phyloP scores from a whole-genome alignment of 2,329 filamentous ascomycete genomes.

The Trichoderma harzianum region DNA sequence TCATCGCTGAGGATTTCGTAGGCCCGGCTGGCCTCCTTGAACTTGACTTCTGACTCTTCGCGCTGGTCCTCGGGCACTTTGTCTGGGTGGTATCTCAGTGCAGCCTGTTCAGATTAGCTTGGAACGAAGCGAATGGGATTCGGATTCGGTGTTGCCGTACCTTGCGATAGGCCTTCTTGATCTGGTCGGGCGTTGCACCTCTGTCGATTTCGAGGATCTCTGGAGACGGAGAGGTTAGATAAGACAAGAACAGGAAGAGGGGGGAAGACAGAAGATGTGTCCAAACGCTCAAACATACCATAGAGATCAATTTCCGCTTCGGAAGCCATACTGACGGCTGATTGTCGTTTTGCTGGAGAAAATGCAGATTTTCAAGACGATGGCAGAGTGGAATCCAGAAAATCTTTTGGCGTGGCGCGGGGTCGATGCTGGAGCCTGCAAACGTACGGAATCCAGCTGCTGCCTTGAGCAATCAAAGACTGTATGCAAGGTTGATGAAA shows the following conservation, averaged over 20 bases:
- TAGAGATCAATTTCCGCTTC: slow-evolving; percentile 58
- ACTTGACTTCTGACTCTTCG: slow-evolving; percentile 80
- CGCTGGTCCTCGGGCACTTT: slow-evolving; percentile 87
- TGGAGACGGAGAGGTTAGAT: slow-evolving; percentile 35
- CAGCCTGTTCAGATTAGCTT: slow-evolving; percentile 57
- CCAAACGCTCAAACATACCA: slow-evolving; percentile 39
- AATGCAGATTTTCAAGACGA: neutral
- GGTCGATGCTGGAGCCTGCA: neutral
- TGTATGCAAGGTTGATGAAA: neutral
- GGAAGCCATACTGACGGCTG: slow-evolving; percentile 27
- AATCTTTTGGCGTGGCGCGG: slow-evolving; percentile 20
- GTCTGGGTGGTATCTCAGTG: slow-evolving; percentile 86
- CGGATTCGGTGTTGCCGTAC: slow-evolving; percentile 42
- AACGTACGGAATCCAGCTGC: neutral
- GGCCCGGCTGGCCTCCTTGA: slow-evolving; percentile 89
- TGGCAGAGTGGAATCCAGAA: slow-evolving; percentile 7
- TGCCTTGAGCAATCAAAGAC: neutral
- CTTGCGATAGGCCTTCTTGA: slow-evolving; percentile 97
- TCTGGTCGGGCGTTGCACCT: slow-evolving; percentile 70
- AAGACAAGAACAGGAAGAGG: neutral
- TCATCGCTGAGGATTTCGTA: slow-evolving; percentile 98
- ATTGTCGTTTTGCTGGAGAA: neutral
- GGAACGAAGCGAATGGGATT: slow-evolving; percentile 1
- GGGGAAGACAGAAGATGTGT: neutral
- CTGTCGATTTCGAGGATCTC: slow-evolving; percentile 76